Base-by-base conservation (phyloP, 768 basidiomycete genomes). In the Serendipita indica region DNA sequence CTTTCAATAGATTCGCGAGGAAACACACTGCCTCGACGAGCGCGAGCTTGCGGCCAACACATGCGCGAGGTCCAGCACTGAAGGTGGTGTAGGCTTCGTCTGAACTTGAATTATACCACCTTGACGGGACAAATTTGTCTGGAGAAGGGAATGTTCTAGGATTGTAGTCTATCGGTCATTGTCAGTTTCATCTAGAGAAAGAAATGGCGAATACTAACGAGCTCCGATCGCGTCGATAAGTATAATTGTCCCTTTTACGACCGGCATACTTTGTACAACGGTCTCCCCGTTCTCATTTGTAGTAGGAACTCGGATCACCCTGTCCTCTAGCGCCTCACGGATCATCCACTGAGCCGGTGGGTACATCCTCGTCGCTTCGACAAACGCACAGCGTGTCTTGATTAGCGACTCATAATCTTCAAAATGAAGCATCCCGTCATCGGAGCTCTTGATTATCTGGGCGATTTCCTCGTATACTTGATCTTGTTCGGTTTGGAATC, bases 161-260 rank as follows among this genome's bases (percentile, higher is more conserved):
- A 60, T 79, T 79, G 63, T 77, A 73, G 66, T 77, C 77, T 79
- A 54, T n/a, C n/a, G n/a, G n/a, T n/a, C n/a, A n/a, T n/a, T n/a
- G n/a, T n/a, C n/a, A n/a, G n/a, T n/a, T n/a, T n/a, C n/a, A n/a
- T n/a, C n/a, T n/a, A 6, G 41, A 60, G n/a, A 37, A 27, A 3
- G 20, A 12, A 59, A 32, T 3, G 20, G n/a, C n/a, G 27, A 34
- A 18, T 43, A 62, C 76, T 70, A 62, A 78, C 77, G 73, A 49
- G 76, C 67, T 60, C 76, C 77, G 59, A 79, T 62, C 73, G 77
- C 73, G 62, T 79, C 77, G 4, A 76, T 68, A 2, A 76, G 63
- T 13, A 75, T 67, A 30, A 37, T 28, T 14, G 49, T 57, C 22
- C 49, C 49, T 27, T 54, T 54, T 3, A 52, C 62, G 61, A 28